phyloP scores from a whole-genome alignment of 768 basidiomycete species.

The Podaxis mareebaensis region DNA sequence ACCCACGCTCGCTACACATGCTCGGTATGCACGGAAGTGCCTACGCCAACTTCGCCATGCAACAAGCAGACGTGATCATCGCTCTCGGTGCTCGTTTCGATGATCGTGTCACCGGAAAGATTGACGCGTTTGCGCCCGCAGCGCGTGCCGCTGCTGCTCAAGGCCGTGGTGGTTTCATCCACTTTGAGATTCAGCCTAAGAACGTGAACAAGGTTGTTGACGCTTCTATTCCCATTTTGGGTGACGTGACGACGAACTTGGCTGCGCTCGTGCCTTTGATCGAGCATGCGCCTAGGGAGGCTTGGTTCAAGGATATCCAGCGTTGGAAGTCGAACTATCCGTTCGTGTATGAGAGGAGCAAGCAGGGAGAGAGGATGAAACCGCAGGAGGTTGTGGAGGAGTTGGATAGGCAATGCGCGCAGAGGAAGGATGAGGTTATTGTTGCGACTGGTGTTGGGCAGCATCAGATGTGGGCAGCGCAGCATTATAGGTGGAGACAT shows the following conservation, averaged over 20 bases:
- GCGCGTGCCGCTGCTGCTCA: slow-evolving; percentile 82
- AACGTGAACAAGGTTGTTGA: slow-evolving; percentile 99
- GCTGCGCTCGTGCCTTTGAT: slow-evolving; percentile 82
- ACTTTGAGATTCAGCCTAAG: slow-evolving; percentile 98
- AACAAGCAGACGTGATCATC: slow-evolving; percentile 96
- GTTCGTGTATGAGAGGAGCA: slow-evolving; percentile 79
- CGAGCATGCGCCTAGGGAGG: slow-evolving; percentile 55
- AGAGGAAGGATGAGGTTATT: slow-evolving; percentile 84
- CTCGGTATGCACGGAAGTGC: slow-evolving; percentile 98
- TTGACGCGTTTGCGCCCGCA: slow-evolving; percentile 88
- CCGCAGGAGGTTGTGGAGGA: slow-evolving; percentile 97
- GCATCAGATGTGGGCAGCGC: slow-evolving; percentile 99
- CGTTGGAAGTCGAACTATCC: slow-evolving; percentile 87
- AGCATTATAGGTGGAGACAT: slow-evolving; percentile 87
- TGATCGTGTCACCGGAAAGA: slow-evolving; percentile 94
- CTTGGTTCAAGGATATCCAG: slow-evolving; percentile 85
- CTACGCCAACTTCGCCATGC: slow-evolving; percentile 98
- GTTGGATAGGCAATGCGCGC: slow-evolving; percentile 75
- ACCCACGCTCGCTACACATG: slow-evolving; percentile 90
- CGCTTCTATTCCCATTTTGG: slow-evolving; percentile 90
- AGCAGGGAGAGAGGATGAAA: slow-evolving; percentile 74
- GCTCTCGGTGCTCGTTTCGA: slow-evolving; percentile 97
- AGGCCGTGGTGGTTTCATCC: slow-evolving; percentile 95
- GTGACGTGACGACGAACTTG: slow-evolving; percentile 88
- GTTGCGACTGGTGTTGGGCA: slow-evolving; percentile 96